Percentiles rank a stretch among this genome's conserved stretches.
phyloP scores from a whole-genome alignment of 495 filamentous ascomycete species.

The Tetracladium marchalianum region DNA sequence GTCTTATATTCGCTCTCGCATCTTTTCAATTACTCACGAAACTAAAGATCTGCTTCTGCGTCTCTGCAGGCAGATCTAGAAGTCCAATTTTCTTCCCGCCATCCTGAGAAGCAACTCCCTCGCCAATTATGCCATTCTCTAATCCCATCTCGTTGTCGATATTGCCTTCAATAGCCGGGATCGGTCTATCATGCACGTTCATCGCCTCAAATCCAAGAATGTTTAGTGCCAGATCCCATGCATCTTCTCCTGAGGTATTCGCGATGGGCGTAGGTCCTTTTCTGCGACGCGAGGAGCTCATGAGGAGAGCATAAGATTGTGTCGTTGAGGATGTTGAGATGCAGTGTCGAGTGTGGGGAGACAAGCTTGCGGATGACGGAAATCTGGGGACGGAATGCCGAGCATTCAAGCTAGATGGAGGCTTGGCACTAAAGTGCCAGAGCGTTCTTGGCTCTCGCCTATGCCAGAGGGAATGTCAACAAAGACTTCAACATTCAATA shows the following conservation, averaged over 20 bases:
- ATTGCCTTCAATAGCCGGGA: too few relatives aligned
- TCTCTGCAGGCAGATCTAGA: constrained; percentile 38
- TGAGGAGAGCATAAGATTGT: too few relatives aligned
- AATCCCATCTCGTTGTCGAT: background rate
- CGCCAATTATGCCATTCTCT: background rate
- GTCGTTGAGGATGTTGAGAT: too few relatives aligned
- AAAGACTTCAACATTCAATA: too few relatives aligned
- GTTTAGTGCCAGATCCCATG: constrained; percentile 4
- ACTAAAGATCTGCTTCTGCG: constrained; percentile 38
- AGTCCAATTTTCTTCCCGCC: constrained; percentile 13
- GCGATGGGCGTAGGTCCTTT: constrained; percentile 6
- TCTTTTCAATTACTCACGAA: constrained; percentile 25
- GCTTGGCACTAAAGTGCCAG: too few relatives aligned
- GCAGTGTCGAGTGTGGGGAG: too few relatives aligned
- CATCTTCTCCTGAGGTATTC: constrained; percentile 1
- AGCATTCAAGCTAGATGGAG: too few relatives aligned
- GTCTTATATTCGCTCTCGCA: background rate
- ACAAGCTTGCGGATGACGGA: too few relatives aligned
- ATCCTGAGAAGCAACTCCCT: background rate
- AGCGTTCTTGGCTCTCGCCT: too few relatives aligned
- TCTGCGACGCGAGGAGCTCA: background rate
- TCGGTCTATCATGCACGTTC: background rate
- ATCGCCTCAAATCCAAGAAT: constrained; percentile 7
- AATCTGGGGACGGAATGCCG: too few relatives aligned
- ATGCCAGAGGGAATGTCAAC: too few relatives aligned